Conservation (phyloP, 1,139 yeast genomes). For the Hyphopichia wangnamkhiaoensis region DNA sequence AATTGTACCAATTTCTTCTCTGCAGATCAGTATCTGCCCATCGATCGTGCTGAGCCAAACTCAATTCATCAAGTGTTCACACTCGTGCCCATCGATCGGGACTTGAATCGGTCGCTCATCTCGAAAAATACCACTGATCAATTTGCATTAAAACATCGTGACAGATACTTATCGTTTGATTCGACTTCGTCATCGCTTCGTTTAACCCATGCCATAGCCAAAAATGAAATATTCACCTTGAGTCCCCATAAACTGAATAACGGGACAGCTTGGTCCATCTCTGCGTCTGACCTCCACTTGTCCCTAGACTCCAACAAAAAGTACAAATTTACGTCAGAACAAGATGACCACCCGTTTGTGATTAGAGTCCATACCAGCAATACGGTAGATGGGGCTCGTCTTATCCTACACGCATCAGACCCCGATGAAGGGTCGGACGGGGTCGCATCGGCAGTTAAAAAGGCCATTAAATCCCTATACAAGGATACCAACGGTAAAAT, state of each 20-base stretch:
- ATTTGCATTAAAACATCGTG: conserved; percentile 7
- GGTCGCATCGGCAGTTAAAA: conserved; percentile 5
- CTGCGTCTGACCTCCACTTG: background rate
- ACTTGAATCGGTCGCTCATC: conserved; percentile 6
- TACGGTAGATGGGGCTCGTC: conserved; percentile 6
- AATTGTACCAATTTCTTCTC: conserved; percentile 6
- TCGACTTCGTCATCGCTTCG: background rate
- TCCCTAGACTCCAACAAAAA: no score
- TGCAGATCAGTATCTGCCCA: background rate
- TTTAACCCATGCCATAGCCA: conserved; percentile 7
- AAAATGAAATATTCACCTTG: conserved; percentile 8
- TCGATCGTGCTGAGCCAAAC: conserved; percentile 10
- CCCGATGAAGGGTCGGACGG: conserved; percentile 4
- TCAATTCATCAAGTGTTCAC: conserved; percentile 9
- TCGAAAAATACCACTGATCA: conserved; percentile 2
- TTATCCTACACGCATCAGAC: background rate
- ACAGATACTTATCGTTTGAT: conserved; percentile 6
- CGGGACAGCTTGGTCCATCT: conserved; percentile 1
- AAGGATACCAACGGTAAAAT: conserved; percentile 13
- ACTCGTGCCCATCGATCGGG: conserved; percentile 7
- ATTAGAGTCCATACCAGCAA: conserved; percentile 9
- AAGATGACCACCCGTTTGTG: conserved; percentile 4
- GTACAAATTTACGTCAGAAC: background rate
- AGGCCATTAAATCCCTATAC: conserved; percentile 8
- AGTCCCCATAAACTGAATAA: background rate